Percentiles rank a stretch among this genome's conserved stretches.
phyloP scores from a whole-genome alignment of 2,329 filamentous ascomycete species.

The Fusarium chuoi region DNA sequence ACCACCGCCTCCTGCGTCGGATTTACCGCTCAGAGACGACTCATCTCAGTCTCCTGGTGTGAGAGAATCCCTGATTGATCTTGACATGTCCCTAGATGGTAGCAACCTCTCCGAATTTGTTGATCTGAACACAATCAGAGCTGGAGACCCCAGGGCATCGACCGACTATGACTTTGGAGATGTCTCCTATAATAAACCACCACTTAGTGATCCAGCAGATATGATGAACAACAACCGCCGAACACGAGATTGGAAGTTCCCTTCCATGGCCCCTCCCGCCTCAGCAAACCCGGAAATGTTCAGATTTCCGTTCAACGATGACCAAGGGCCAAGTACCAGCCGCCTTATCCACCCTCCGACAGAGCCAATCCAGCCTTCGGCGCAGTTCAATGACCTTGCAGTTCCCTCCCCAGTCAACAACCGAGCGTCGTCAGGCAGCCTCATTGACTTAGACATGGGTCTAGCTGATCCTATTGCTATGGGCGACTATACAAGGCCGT shows the following conservation, averaged over 20 bases:
- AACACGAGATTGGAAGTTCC: conserved; percentile 69
- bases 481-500: conserved; percentile 62
- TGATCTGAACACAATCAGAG: conserved; percentile 69
- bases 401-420: conserved; percentile 51
- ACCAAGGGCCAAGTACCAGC: conserved; percentile 42
- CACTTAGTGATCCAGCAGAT: conserved; percentile 68
- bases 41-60: conserved; percentile 60
- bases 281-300: conserved; percentile 65
- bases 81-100: conserved; percentile 68
- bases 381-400: conserved; percentile 55
- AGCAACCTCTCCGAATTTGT: conserved; percentile 67
- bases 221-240: conserved; percentile 60
- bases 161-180: conserved; percentile 63
- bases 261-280: conserved; percentile 61
- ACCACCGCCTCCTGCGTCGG: conserved; percentile 52
- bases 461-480: conserved; percentile 60
- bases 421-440: conserved; percentile 56
- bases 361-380: conserved; percentile 58
- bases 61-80: conserved; percentile 72
- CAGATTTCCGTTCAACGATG: conserved; percentile 59
- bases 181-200: conserved; percentile 57
- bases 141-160: conserved; percentile 58
- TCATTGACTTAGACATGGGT: conserved; percentile 67
- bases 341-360: conserved; percentile 64
- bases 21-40: conserved; percentile 69